Evolutionary conservation across 139 green algal genomes (phyloP).

Genomic region (Yamagishiella unicocca): DNA sequence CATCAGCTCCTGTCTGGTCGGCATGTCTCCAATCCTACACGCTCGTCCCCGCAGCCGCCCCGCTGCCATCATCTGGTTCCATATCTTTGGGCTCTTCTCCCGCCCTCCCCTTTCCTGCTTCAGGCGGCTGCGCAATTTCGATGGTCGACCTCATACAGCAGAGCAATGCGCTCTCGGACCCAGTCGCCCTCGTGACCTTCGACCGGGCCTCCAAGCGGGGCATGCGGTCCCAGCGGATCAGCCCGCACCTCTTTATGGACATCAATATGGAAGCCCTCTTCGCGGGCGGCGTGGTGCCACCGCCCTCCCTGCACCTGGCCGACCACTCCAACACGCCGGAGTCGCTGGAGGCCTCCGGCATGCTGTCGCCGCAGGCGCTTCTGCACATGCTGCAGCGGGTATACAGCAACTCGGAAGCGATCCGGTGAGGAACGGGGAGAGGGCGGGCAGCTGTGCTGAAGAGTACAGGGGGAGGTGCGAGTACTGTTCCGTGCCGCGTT

Average conservation of each 20-base stretch:
- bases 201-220: not conserved
- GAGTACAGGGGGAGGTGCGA: too few relatives aligned
- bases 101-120: not conserved
- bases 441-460: not conserved
- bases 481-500: too few relatives aligned
- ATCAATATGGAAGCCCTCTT: conserved; percentile 34
- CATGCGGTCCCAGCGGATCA: not conserved
- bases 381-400: not conserved
- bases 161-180: not conserved
- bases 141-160: not conserved
- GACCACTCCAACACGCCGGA: not conserved
- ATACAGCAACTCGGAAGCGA: not conserved
- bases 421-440: not conserved
- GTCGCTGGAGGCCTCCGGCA: not conserved
- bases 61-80: too few relatives aligned
- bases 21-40: too few relatives aligned
- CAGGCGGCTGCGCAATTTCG: not conserved
- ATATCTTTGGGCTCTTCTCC: too few relatives aligned
- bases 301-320: not conserved
- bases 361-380: not conserved
- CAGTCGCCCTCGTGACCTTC: not conserved
- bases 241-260: not conserved
- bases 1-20: too few relatives aligned
- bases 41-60: too few relatives aligned
- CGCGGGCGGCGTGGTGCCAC: conserved; percentile 9